Conservation (phyloP, 768 basidiomycete species). For the Suillus paluster region DNA sequence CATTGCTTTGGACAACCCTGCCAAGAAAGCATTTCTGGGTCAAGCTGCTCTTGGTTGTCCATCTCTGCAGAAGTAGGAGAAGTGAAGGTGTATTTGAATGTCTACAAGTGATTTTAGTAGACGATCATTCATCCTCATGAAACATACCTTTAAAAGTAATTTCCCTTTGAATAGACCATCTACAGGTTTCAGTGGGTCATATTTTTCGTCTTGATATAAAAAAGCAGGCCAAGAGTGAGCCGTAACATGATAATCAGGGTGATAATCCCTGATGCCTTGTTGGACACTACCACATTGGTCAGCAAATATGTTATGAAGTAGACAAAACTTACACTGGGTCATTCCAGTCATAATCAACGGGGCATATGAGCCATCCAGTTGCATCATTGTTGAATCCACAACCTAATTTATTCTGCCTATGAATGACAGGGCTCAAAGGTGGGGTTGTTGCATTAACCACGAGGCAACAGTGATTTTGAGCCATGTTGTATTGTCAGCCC, state of each 20-base stretch:
- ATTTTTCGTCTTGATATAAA: conserved; percentile 17
- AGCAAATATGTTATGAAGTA: background rate
- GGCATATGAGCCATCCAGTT: conserved; percentile 16
- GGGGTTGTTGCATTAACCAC: background rate
- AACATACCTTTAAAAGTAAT: conserved; percentile 21
- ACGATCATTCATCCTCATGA: background rate
- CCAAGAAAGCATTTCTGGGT: background rate
- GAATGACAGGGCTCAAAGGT: background rate
- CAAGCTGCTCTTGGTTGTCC: background rate
- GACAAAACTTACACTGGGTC: conserved; percentile 4
- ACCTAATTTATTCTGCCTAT: background rate
- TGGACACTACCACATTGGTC: background rate
- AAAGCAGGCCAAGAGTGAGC: conserved; percentile 22
- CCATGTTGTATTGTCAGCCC: background rate
- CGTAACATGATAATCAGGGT: conserved; percentile 21
- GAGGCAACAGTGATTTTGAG: background rate
- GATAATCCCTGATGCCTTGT: conserved; percentile 15
- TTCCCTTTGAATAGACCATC: conserved; percentile 23
- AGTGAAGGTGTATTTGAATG: conserved; percentile 21
- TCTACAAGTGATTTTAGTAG: conserved; percentile 9
- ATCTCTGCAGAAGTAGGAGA: conserved; percentile 20
- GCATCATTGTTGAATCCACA: conserved; percentile 13
- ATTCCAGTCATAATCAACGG: conserved; percentile 20
- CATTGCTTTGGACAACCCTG: background rate
- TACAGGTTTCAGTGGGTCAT: conserved; percentile 13